Percentiles rank a stretch among this genome's conserved stretches.
Evolutionary conservation across 495 filamentous ascomycete genomes (phyloP).

Genomic region (Mytilinidion resinicola): DNA sequence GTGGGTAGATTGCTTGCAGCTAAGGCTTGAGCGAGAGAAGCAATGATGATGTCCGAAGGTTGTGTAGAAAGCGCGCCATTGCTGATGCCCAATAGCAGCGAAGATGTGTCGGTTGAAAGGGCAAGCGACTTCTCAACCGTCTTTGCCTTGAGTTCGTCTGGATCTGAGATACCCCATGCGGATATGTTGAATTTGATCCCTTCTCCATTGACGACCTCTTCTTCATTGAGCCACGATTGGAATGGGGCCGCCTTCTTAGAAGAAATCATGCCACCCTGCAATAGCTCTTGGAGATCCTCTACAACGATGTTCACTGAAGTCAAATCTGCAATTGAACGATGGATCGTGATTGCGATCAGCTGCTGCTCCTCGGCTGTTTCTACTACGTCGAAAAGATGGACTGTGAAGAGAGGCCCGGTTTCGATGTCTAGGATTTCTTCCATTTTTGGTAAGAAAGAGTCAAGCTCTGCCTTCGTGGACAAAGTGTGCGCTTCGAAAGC

Average conservation of each 20-base stretch:
- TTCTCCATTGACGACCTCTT: background rate
- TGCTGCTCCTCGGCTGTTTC: conserved; percentile 8
- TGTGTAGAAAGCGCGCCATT: conserved; percentile 12
- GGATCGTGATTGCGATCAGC: conserved; percentile 13
- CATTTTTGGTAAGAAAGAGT: background rate
- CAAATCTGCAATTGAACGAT: conserved; percentile 16
- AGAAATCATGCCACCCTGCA: conserved; percentile 8
- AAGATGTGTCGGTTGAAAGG: conserved; percentile 37
- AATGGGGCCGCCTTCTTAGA: conserved; percentile 8
- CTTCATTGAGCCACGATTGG: conserved; percentile 5
- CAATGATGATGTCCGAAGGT: conserved; percentile 8
- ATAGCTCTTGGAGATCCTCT: conserved; percentile 19
- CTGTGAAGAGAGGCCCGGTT: conserved; percentile 18
- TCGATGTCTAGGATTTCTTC: conserved; percentile 10
- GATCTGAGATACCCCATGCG: conserved; percentile 1
- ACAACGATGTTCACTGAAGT: conserved; percentile 18
- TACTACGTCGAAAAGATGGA: conserved; percentile 17
- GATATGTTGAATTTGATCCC: background rate
- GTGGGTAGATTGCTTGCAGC: conserved; percentile 1
- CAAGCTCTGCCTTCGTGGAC: conserved; percentile 1
- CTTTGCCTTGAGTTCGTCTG: background rate
- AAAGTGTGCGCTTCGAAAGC: conserved; percentile 9
- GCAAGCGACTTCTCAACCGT: conserved; percentile 26
- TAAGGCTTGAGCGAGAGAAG: conserved; percentile 7
- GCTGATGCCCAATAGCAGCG: conserved; percentile 25